phyloP scores from a whole-genome alignment of 441 rosid genomes.

The Macaranga tanarius region DNA sequence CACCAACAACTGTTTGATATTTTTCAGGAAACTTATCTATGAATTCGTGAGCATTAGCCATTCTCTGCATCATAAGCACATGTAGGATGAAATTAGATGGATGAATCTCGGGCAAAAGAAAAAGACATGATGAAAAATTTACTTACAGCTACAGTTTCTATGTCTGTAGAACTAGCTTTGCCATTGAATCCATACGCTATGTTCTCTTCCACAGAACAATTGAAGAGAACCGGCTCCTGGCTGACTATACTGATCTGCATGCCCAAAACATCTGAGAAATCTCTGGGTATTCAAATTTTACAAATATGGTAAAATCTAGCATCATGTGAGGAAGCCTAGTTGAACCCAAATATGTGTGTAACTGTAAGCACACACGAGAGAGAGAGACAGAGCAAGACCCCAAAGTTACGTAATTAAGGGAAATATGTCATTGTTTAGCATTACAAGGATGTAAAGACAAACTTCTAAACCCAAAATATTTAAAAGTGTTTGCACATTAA shows the following conservation, averaged over 20 bases:
- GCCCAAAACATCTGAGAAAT: background rate
- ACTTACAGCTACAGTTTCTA: slow-evolving; percentile 75
- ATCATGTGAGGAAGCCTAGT: background rate
- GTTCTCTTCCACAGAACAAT: slow-evolving; percentile 85
- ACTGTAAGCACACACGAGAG: background rate
- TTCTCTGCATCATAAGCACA: slow-evolving; percentile 51
- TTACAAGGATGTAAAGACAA: background rate
- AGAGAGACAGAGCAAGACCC: background rate
- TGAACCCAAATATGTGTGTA: background rate
- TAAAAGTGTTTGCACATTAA: too few species aligned
- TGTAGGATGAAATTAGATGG: background rate
- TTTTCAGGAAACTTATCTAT: slow-evolving; percentile 73
- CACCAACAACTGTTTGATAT: slow-evolving; percentile 73
- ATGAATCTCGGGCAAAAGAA: background rate
- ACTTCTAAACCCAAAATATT: background rate
- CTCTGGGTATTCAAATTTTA: background rate
- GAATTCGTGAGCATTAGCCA: slow-evolving; percentile 94
- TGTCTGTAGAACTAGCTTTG: slow-evolving; percentile 48
- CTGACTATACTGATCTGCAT: slow-evolving; percentile 89
- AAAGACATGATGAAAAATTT: background rate
- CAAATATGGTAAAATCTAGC: background rate
- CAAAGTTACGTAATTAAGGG: background rate
- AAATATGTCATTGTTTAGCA: background rate
- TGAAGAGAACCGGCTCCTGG: slow-evolving; percentile 95
- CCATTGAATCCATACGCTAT: slow-evolving; percentile 82